These are phyloP conservation scores for Ceratocystiopsis minuta DNA, from an alignment of 2,329 filamentous ascomycete genomes.

Conservation along the genomic window DNA sequence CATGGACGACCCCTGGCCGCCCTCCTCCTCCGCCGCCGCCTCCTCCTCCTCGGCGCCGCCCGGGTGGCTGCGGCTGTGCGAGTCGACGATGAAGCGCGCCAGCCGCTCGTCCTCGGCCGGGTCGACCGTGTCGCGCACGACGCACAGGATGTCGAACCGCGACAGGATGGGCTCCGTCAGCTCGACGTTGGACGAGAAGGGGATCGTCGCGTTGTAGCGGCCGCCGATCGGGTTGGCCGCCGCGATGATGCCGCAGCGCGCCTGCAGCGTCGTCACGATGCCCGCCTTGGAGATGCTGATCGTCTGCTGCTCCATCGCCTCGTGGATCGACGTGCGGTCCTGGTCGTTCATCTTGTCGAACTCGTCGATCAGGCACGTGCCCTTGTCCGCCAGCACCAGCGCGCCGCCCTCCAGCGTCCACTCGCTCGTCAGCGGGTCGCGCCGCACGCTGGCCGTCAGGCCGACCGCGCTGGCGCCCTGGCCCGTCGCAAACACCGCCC, in stretches of 20 bases:
- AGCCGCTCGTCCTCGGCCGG: constrained; percentile 82
- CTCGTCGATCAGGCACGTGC: constrained; percentile 92
- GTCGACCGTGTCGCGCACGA: constrained; percentile 89
- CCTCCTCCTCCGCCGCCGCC: background rate
- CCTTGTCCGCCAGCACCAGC: constrained; percentile 82
- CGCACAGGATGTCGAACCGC: constrained; percentile 93
- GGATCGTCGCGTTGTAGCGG: constrained; percentile 89
- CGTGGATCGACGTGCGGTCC: constrained; percentile 93
- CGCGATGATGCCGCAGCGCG: constrained; percentile 87
- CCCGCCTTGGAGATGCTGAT: constrained; percentile 98
- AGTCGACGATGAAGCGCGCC: constrained; percentile 86
- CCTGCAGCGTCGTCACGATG: constrained; percentile 93
- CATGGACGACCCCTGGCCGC: constrained; percentile 25
- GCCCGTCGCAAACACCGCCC: constrained; percentile 92
- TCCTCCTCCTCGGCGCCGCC: constrained; percentile 13
- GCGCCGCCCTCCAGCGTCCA: constrained; percentile 97
- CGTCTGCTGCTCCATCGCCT: constrained; percentile 99
- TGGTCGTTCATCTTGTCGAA: constrained; percentile 99
- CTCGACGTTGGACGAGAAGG: constrained; percentile 91
- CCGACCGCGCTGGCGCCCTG: constrained; percentile 94
- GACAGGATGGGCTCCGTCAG: constrained; percentile 93
- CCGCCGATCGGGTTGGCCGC: constrained; percentile 93
- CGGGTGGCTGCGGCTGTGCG: constrained; percentile 73
- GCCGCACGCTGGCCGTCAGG: constrained; percentile 89
- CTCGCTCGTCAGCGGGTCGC: constrained; percentile 86